A percentile compares a stretch with the other conserved stretches of the same genome.
phyloP scores from a whole-genome alignment of 2,329 filamentous ascomycete genomes.

The Fusarium paranaense region DNA sequence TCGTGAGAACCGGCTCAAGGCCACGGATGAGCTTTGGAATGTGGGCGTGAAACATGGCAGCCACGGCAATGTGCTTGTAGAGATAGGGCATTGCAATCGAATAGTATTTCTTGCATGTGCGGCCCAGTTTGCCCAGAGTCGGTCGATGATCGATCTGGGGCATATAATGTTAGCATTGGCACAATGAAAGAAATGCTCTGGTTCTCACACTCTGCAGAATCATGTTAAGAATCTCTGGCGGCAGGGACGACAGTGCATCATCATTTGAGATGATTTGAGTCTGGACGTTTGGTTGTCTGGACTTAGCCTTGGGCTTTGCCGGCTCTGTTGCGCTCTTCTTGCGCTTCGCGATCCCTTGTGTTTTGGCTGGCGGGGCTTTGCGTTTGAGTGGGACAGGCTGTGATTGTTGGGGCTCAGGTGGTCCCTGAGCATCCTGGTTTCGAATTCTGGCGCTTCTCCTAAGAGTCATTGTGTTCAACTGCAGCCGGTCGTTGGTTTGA shows the following conservation, averaged over 20 bases:
- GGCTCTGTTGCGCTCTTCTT: background rate
- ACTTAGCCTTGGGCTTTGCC: background rate
- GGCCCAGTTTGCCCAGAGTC: constrained; percentile 13
- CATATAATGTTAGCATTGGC: background rate
- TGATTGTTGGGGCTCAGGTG: background rate
- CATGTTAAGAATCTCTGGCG: constrained; percentile 28
- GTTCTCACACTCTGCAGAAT: constrained; percentile 20
- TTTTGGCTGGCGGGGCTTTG: constrained; percentile 2
- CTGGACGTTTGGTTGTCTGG: background rate
- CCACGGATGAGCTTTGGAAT: constrained; percentile 28
- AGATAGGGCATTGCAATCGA: constrained; percentile 23
- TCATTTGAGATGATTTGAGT: background rate
- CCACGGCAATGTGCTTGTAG: constrained; percentile 19
- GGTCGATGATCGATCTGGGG: background rate
- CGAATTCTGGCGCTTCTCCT: constrained; percentile 29
- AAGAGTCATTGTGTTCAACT: constrained; percentile 3
- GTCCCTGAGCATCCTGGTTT: background rate
- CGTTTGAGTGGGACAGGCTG: background rate
- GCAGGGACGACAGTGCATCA: constrained; percentile 10
- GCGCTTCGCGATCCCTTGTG: background rate
- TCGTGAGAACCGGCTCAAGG: background rate
- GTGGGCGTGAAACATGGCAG: constrained; percentile 17
- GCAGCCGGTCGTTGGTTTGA: background rate
- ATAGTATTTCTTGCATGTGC: constrained; percentile 34
- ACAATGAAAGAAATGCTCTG: background rate